Evolutionary conservation across 768 basidiomycete genomes (phyloP), one percentile per base, ranked within the genome.

Genomic region (Kwoniella newhampshirensis): DNA sequence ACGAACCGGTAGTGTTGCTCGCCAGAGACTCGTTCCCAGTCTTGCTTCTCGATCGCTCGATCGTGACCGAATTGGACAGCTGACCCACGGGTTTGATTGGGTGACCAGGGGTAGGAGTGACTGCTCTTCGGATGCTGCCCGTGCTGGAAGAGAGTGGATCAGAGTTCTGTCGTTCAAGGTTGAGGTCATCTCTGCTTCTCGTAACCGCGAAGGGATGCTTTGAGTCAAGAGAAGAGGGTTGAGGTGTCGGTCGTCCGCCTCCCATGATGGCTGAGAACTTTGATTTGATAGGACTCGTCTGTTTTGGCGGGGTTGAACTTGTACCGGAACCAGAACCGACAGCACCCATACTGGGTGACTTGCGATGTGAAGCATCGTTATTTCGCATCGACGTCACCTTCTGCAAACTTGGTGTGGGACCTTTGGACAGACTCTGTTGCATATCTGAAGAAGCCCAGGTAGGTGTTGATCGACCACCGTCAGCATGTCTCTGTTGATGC

Each of bases 171-270:
- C 48, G 46, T 23, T 57, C 55, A 9, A 28, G 36, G 2, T 48
- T 40, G 9, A 57, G 11, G 17, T 57, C 45, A 15, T 60, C 59
- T 25, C 50, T 39, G 35, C 48, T 45, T 37, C 66, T 51, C n/a
- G 47, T 55, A 18, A 66, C 67, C 2, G 70, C 70, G 32, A 72
- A 72, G 13, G 70, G 70, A 60, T 72, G 70, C 13, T 32, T 32
- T 13, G 51, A 30, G 11, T 54, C 43, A 40, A 47, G 25, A 27
- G 43, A 40, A 2, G 42, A 46, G 18, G 13, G 25, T 21, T 50
- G 51, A 32, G 51, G 43, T 5, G 56, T 42, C 28, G 48, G 50
- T 45, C 49, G 5, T 3, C 56, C 56, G 12, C 60, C 28, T 11
- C 58, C 57, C 25, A 64, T 53, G 21, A 70, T 57, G 7, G 55